Base-by-base conservation (phyloP, 129 eudicot species). In the Smallanthus sonchifolius region DNA sequence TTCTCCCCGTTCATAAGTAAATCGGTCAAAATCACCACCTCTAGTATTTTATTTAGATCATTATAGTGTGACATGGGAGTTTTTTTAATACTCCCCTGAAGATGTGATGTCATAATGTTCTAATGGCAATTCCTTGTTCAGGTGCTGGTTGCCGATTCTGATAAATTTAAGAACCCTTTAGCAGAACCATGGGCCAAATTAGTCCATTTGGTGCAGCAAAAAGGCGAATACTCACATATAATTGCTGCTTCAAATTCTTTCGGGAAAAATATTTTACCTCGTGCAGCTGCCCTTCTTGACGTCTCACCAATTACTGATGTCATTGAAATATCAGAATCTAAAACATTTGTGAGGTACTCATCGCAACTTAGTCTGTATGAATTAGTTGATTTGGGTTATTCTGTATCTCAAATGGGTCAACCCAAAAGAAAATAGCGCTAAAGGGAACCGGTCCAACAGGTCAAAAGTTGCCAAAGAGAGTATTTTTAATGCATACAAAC, bases 241-340 rank as follows among this genome's bases (percentile, higher is more conserved):
- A 75, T 90, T 72, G 70, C 97, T 15, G 91, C 92, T 69, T 90
- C 98, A 20, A 81, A 91, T 74, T 88, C 98, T 17, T 93, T 93
- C 76, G 98, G 96, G 72, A 93, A 93, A 81, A 93, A 93, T 76
- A 80, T 93, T 72, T 78, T 93, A 63, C 98, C 98, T 10, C 97
- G 98, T 74, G 98, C 97, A 42, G 97, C 98, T 66, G 98, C 98
- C 42, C 97, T 93, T 70, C 69, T 93, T 61, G 98, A 90, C 75
- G 96, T 90, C 80, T 93, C 98, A 78, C 98, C 98, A 30, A 57
- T 93, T 62, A 88, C 96, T 15, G 96, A 93, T 74, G 96, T 93
- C 49, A 78, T 69, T 37, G 83, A 82, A 62, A 88, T 93, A 70
- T 83, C 80, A 48, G 97, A 84, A 44, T 67, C 96, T 65, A 75